These are phyloP conservation scores for Debaryomyces psychrophilus DNA, from an alignment of 1,139 yeast genomes.

Conservation along the genomic window DNA sequence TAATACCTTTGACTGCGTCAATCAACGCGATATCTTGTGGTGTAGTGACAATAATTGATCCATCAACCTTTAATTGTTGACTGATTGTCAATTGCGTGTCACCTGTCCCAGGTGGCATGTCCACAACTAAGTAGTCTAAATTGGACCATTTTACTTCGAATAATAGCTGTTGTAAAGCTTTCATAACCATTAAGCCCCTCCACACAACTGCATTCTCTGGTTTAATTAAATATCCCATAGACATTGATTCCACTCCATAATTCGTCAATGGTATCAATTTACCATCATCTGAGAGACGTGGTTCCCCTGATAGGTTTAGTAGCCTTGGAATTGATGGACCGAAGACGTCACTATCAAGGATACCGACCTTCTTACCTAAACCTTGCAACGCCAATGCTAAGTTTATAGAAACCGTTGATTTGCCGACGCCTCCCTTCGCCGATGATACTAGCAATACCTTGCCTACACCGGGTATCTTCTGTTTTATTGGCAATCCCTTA, in stretches of 20 bases:
- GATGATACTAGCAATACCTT: conserved; percentile 72
- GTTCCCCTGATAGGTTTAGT: conserved; percentile 66
- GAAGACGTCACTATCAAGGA: conserved; percentile 80
- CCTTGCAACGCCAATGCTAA: conserved; percentile 63
- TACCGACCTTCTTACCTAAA: conserved; percentile 62
- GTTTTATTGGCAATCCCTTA: conserved; percentile 57
- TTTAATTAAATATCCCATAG: conserved; percentile 82
- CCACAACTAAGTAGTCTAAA: conserved; percentile 73
- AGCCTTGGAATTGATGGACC: conserved; percentile 83
- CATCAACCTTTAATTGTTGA: conserved; percentile 75
- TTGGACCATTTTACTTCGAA: conserved; percentile 81
- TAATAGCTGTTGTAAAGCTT: conserved; percentile 78
- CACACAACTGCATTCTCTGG: conserved; percentile 77
- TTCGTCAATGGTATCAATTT: conserved; percentile 70
- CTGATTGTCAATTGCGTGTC: conserved; percentile 83
- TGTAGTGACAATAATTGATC: conserved; percentile 81
- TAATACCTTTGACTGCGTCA: conserved; percentile 80
- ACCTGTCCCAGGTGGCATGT: conserved; percentile 94
- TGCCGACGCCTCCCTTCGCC: conserved; percentile 78
- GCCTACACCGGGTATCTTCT: conserved; percentile 60
- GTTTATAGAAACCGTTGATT: conserved; percentile 64
- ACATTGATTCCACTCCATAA: conserved; percentile 83
- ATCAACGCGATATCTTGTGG: conserved; percentile 85
- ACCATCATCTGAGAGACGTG: conserved; percentile 57
- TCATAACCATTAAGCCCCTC: conserved; percentile 88